These are phyloP conservation scores for Agaricus blazei DNA, from an alignment of 768 basidiomycete genomes.

Conservation along the genomic window DNA sequence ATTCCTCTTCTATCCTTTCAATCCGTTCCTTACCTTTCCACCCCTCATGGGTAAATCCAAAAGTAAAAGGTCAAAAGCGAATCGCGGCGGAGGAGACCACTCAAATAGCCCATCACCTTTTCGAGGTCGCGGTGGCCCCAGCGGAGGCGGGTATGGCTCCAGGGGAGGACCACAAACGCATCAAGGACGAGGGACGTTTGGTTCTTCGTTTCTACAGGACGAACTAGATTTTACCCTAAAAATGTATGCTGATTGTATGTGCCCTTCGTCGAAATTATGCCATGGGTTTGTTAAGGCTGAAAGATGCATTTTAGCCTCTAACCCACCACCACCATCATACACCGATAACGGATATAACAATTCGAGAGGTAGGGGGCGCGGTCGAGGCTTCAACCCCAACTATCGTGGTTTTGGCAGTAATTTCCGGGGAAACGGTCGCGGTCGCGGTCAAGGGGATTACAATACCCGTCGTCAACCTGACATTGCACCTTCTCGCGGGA, in stretches of 20 bases:
- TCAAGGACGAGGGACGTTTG: slow-evolving; percentile 2
- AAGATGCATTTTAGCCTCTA: background rate
- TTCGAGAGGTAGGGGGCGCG: background rate
- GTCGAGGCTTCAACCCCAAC: background rate
- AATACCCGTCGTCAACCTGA: background rate
- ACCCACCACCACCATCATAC: background rate
- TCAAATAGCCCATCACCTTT: background rate
- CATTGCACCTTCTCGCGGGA: slow-evolving; percentile 12
- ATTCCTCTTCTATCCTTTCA: too few relatives aligned
- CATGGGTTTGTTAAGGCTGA: background rate
- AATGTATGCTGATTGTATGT: slow-evolving; percentile 22
- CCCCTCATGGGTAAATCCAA: too few relatives aligned
- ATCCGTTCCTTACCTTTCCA: too few relatives aligned
- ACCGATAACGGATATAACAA: background rate
- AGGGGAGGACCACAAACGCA: slow-evolving; percentile 7
- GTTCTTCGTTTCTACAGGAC: slow-evolving; percentile 17
- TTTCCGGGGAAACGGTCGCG: slow-evolving; percentile 13
- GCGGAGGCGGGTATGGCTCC: slow-evolving; percentile 5
- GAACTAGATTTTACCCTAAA: slow-evolving; percentile 19
- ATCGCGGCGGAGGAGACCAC: too few relatives aligned
- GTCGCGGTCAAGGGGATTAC: slow-evolving; percentile 9
- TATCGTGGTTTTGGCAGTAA: background rate
- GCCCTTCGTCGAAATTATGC: background rate
- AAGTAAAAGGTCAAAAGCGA: too few relatives aligned
- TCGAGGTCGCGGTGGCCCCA: slow-evolving; percentile 8